phyloP scores from a whole-genome alignment of 805 yeast species.

The Starmerella powellii region DNA sequence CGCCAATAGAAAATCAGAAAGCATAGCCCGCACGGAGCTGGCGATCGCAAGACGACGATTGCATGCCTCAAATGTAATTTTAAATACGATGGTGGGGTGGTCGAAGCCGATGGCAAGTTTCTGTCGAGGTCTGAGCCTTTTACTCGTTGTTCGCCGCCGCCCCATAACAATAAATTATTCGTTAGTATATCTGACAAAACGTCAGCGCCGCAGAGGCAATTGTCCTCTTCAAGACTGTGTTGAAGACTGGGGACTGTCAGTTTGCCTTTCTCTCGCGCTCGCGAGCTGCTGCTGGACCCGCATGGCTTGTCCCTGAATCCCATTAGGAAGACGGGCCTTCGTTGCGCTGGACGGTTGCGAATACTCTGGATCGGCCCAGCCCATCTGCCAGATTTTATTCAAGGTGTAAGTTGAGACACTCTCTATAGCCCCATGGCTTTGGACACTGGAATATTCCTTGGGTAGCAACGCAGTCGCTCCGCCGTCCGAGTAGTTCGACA shows the following conservation, averaged over 20 bases:
- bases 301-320: slow-evolving; percentile 10
- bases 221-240: not conserved
- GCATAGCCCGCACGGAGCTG: too few species aligned
- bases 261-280: not conserved
- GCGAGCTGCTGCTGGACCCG: slow-evolving; percentile 11
- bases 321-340: not conserved
- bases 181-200: too few species aligned
- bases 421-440: slow-evolving; percentile 12
- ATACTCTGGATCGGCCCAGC: slow-evolving; percentile 19
- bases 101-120: too few species aligned
- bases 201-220: too few species aligned
- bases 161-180: too few species aligned
- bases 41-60: too few species aligned
- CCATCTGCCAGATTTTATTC: slow-evolving; percentile 22
- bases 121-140: too few species aligned
- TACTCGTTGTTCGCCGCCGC: too few species aligned
- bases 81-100: too few species aligned
- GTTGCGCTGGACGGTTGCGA: not conserved
- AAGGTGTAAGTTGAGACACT: slow-evolving; percentile 17
- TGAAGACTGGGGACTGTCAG: not conserved
- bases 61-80: too few species aligned
- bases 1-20: too few species aligned
- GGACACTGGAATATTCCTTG: slow-evolving; percentile 5
- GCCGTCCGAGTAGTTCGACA: slow-evolving; percentile 17
- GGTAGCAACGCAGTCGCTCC: not conserved